Evolutionary conservation across 495 filamentous ascomycete species (phyloP).

Genomic region (Copromyces sp.): DNA sequence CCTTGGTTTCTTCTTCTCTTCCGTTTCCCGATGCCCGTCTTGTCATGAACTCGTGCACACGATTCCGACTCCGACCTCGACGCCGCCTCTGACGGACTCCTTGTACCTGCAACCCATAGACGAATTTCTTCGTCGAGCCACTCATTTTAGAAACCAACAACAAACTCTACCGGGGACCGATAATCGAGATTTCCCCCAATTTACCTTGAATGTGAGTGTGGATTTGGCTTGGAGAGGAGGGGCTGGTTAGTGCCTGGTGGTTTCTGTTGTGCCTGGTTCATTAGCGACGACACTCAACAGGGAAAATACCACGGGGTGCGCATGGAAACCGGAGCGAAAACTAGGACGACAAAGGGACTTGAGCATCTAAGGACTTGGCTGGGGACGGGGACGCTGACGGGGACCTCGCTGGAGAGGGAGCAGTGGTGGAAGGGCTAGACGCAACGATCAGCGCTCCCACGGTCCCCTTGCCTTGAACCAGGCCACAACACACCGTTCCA

Average conservation of each 20-base stretch:
- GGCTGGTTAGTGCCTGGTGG: background rate
- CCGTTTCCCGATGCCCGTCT: conserved; percentile 20
- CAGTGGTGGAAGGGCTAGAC: background rate
- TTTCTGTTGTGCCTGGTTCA: background rate
- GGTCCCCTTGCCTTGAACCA: background rate
- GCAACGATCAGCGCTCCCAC: background rate
- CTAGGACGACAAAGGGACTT: background rate
- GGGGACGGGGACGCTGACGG: background rate
- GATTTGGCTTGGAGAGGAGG: background rate
- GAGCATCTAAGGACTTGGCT: background rate
- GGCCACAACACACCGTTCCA: background rate
- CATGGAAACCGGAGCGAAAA: background rate
- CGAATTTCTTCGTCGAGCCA: conserved; percentile 34
- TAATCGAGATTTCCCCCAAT: background rate
- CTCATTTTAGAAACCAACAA: conserved; percentile 30
- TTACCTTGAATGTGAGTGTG: conserved; percentile 17
- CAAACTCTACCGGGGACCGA: background rate
- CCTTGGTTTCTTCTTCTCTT: background rate
- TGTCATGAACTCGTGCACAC: conserved; percentile 25
- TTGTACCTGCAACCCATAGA: conserved; percentile 4
- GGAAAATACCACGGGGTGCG: background rate
- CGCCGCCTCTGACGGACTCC: conserved; percentile 16
- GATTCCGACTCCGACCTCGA: conserved; percentile 8
- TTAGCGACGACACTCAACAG: background rate
- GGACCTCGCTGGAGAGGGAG: background rate